phyloP scores from a whole-genome alignment of 2,329 filamentous ascomycete genomes.

The Malbranchea cinnamomea region DNA sequence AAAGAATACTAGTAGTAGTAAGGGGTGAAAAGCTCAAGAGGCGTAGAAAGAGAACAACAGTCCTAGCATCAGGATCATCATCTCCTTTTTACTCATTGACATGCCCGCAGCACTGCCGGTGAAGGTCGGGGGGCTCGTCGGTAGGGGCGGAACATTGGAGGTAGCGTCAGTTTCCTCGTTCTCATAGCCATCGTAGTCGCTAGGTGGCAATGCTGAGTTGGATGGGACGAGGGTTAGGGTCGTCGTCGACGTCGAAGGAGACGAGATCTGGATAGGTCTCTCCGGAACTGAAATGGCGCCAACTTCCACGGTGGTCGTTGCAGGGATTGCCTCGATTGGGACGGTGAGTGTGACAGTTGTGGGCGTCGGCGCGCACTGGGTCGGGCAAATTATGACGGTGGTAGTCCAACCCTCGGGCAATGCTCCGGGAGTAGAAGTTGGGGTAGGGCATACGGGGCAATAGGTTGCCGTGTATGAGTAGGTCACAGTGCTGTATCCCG shows the following conservation, averaged over 20 bases:
- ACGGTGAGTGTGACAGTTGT: constrained; percentile 25
- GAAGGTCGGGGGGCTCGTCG: too few species aligned
- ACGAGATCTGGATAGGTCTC: too few species aligned
- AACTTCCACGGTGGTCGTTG: background rate
- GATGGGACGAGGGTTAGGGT: too few species aligned
- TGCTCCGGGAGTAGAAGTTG: constrained; percentile 16
- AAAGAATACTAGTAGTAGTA: constrained; percentile 1
- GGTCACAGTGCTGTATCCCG: constrained; percentile 28
- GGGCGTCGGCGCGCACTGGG: constrained; percentile 22
- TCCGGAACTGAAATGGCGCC: too few species aligned
- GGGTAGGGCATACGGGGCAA: constrained; percentile 18
- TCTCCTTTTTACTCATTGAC: constrained; percentile 1
- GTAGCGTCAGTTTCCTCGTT: too few species aligned
- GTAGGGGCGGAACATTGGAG: too few species aligned
- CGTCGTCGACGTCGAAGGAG: too few species aligned
- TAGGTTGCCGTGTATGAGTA: constrained; percentile 24
- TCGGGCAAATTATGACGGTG: constrained; percentile 26
- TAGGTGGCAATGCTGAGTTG: too few species aligned
- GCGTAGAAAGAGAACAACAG: constrained; percentile 1
- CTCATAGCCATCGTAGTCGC: too few species aligned
- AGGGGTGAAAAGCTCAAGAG: too few species aligned
- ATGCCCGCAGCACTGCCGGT: constrained; percentile 1
- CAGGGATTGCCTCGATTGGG: constrained; percentile 9
- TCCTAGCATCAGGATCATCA: constrained; percentile 1
- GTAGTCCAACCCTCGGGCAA: constrained; percentile 27